phyloP scores from a whole-genome alignment of 805 yeast species.

The Metschnikowia chrysomelidarum region DNA sequence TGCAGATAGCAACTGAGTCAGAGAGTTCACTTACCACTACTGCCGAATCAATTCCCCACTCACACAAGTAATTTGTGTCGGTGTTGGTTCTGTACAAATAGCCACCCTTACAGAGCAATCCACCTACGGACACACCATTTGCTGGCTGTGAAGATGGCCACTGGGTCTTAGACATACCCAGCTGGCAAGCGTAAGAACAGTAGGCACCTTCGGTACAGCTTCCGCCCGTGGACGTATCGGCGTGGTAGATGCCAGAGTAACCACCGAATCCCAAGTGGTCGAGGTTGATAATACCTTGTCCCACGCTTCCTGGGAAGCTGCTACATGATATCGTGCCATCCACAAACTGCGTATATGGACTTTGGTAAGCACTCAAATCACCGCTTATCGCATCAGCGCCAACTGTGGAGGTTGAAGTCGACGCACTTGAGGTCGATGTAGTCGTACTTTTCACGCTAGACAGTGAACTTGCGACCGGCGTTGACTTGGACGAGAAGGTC shows the following conservation, averaged over 20 bases:
- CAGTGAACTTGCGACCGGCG: conserved; percentile 14
- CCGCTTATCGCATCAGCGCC: conserved; percentile 50
- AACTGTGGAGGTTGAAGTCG: conserved; percentile 31
- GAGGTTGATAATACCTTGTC: conserved; percentile 78
- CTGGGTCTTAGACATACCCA: conserved; percentile 99
- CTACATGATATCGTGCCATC: conserved; percentile 73
- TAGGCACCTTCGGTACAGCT: conserved; percentile 83
- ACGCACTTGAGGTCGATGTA: conserved; percentile 19
- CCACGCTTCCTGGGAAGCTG: conserved; percentile 58
- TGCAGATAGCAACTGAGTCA: conserved; percentile 81
- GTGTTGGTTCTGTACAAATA: conserved; percentile 79
- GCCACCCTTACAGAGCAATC: conserved; percentile 82
- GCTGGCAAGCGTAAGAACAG: conserved; percentile 97
- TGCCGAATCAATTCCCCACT: conserved; percentile 78
- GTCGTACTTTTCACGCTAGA: conserved; percentile 15
- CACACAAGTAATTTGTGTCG: conserved; percentile 69
- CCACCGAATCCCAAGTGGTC: conserved; percentile 78
- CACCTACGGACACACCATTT: conserved; percentile 91
- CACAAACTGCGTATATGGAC: conserved; percentile 60
- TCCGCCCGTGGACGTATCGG: conserved; percentile 59
- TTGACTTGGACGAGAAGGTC: conserved; percentile 24
- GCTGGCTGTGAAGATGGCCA: conserved; percentile 91
- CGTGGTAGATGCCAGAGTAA: conserved; percentile 71
- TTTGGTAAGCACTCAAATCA: conserved; percentile 54
- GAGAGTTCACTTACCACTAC: conserved; percentile 61